phyloP scores from a whole-genome alignment of 306 rosid genomes.

The Medicago lupulina region DNA sequence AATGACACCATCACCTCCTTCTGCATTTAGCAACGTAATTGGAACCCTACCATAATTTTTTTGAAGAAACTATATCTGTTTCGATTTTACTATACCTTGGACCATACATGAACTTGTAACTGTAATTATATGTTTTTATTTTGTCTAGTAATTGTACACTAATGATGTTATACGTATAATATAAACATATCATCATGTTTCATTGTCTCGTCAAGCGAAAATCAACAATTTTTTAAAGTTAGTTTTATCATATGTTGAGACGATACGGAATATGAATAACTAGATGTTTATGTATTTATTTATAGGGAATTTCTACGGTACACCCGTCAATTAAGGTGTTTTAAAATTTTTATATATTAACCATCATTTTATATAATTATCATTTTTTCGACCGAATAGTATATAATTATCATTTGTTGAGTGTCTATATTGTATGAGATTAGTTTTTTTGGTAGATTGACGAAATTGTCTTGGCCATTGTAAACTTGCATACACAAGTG shows the following conservation, averaged over 20 bases:
- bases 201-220: neutral
- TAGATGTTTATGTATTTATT: neutral
- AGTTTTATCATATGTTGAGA: neutral
- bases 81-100: neutral
- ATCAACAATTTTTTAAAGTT: neutral
- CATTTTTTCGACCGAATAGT: too few species aligned
- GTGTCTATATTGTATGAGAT: too few species aligned
- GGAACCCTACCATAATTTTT: constrained; percentile 26
- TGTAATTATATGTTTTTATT: neutral
- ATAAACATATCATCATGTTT: neutral
- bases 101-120: neutral
- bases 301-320: too few species aligned
- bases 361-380: neutral
- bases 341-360: too few species aligned
- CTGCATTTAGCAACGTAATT: constrained; percentile 16
- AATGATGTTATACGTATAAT: neutral
- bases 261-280: neutral
- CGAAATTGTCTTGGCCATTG: too few species aligned
- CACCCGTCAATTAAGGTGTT: too few species aligned
- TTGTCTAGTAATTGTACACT: neutral
- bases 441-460: too few species aligned
- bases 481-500: too few species aligned
- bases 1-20: neutral
- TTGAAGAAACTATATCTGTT: neutral
- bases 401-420: too few species aligned